Conservation (phyloP, 257 asterid genomes). For the Vinca minor region DNA sequence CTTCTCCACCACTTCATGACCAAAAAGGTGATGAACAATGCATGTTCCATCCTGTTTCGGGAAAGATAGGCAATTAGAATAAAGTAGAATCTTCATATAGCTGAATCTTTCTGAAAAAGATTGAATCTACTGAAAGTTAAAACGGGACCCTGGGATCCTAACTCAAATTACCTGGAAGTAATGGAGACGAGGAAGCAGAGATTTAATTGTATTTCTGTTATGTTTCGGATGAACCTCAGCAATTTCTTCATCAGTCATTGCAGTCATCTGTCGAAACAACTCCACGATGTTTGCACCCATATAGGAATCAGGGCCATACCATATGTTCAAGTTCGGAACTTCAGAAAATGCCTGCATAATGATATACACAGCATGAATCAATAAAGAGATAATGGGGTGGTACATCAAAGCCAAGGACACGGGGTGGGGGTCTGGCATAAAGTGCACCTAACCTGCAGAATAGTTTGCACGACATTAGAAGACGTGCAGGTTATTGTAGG, state of each 20-base stretch:
- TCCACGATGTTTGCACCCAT: constrained; percentile 96
- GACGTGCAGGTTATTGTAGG: constrained; percentile 98
- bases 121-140: not conserved
- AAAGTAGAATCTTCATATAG: not conserved
- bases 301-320: constrained; percentile 96
- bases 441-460: constrained; percentile 58
- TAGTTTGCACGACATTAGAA: constrained; percentile 84
- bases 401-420: constrained; percentile 7
- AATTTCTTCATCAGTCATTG: constrained; percentile 88
- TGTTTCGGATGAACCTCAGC: constrained; percentile 75
- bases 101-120: not conserved
- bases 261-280: constrained; percentile 70
- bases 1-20: constrained; percentile 74
- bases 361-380: not conserved
- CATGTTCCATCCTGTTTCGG: constrained; percentile 76
- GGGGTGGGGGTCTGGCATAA: not conserved
- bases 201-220: constrained; percentile 50
- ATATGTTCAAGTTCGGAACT: constrained; percentile 59
- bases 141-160: not conserved
- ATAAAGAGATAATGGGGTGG: not conserved
- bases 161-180: constrained; percentile 67
- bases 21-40: constrained; percentile 95
- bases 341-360: constrained; percentile 71
- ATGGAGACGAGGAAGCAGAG: constrained; percentile 81
- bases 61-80: constrained; percentile 7